Evolutionary conservation across 2,329 filamentous ascomycete species (phyloP), one percentile per base, ranked within the genome.

Genomic region (Rhynchosporium secalis): DNA sequence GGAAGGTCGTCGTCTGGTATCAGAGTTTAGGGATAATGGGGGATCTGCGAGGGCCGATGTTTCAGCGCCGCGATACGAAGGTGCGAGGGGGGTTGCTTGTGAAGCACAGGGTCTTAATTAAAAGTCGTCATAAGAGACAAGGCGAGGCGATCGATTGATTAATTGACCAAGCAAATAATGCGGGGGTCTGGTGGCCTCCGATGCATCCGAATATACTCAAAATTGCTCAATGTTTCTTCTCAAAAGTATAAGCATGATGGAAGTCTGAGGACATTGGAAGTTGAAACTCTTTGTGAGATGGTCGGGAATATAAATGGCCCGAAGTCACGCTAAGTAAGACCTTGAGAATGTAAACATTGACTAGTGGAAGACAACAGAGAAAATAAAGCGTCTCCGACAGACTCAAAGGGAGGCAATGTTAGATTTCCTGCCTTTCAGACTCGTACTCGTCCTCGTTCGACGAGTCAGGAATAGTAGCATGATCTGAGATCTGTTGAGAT

Each of bases 101-200:
- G 20, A 20, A 20, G 20, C 20, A 20, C 20, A 20, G 20, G 20
- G 20, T 20, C 20, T 20, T 26, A 56, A 43, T 36, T 56, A 15
- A n/a, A 56, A 56, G 36, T 45, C 54, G 54, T 45, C 54, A 56
- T 56, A n/a, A 54, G 38, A 54, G 51, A 36, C 36, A 54, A 41
- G 33, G 33, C 33, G 33, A 36, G 33, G 33, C 33, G 33, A 36
- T 36, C 9, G n/a, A 56, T 56, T 56, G 52, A 56, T 36, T 36
- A 31, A 56, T 56, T 56, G 52, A 56, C 52, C 38, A 56, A 56
- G 36, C 38, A 46, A 46, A 56, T 28, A 26, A 62, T 51, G 65
- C 58, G 61, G 62, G 62, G 65, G 48, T 54, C n/a, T 62, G 57
- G 62, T 60, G 51, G 49, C 31, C 58, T 58, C 58, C 61, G 61